Percentiles rank a stretch among this genome's conserved stretches.
These are phyloP conservation scores for Lactarius hengduanensis DNA, from an alignment of 768 basidiomycete species.

Conservation along the genomic window DNA sequence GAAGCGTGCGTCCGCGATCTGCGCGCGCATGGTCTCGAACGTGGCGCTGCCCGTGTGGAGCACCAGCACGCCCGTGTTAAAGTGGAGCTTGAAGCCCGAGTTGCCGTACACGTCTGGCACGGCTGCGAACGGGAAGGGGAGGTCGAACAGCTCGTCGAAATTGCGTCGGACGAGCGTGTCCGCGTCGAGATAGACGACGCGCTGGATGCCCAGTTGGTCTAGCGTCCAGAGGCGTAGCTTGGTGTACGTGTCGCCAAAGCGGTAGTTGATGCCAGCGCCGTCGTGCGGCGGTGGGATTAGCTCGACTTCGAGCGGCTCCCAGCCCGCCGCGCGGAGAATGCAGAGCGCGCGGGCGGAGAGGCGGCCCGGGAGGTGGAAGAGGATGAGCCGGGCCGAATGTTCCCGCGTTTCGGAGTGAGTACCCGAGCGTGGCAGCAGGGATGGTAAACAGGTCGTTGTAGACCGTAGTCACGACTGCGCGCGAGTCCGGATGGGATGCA, in stretches of 20 bases:
- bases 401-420: constrained; percentile 35
- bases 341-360: constrained; percentile 43
- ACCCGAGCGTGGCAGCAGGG: constrained; percentile 37
- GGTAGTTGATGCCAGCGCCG: constrained; percentile 38
- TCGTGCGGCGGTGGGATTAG: constrained; percentile 41
- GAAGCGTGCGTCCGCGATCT: constrained; percentile 43
- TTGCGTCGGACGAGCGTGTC: constrained; percentile 44
- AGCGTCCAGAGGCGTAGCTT: constrained; percentile 45
- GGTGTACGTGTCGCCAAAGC: constrained; percentile 45
- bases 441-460: constrained; percentile 37
- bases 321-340: constrained; percentile 40
- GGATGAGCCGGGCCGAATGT: constrained; percentile 37
- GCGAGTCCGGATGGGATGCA: constrained; percentile 14
- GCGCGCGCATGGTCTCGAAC: constrained; percentile 35
- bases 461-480: constrained; percentile 36
- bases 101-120: constrained; percentile 41
- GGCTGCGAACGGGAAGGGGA: constrained; percentile 44
- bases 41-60: constrained; percentile 36
- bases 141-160: constrained; percentile 46
- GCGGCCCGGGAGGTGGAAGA: constrained; percentile 37
- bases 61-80: constrained; percentile 41
- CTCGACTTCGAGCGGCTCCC: constrained; percentile 38
- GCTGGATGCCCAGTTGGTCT: constrained; percentile 34
- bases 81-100: constrained; percentile 38
- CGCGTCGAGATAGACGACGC: constrained; percentile 43